phyloP scores from a whole-genome alignment of 495 filamentous ascomycete species.

The Pyrenula aspistea region DNA sequence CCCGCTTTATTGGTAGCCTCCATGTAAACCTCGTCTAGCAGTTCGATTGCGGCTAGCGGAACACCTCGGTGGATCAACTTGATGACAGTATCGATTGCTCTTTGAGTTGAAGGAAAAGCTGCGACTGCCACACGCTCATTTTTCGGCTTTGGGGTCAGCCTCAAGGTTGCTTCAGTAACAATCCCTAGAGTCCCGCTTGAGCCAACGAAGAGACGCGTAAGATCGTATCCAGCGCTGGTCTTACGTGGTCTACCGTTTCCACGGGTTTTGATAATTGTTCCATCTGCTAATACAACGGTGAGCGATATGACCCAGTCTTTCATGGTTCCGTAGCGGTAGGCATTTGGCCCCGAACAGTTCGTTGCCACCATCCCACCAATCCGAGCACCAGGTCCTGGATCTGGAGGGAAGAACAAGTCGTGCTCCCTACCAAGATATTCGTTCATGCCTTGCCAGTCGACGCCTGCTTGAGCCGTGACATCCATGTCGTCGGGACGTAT shows the following conservation, averaged over 20 bases:
- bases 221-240: constrained; percentile 29
- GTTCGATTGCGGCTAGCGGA: neutral
- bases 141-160: neutral
- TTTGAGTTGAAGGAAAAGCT: neutral
- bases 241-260: constrained; percentile 23
- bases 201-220: constrained; percentile 29
- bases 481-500: constrained; percentile 32
- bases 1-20: neutral
- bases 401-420: constrained; percentile 37
- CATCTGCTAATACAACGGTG: constrained; percentile 32
- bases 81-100: neutral
- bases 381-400: constrained; percentile 36
- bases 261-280: constrained; percentile 29
- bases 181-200: constrained; percentile 30
- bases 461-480: constrained; percentile 35
- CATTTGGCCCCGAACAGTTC: constrained; percentile 22
- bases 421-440: constrained; percentile 22
- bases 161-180: constrained; percentile 26
- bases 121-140: neutral
- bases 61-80: neutral
- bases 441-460: constrained; percentile 36
- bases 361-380: constrained; percentile 34
- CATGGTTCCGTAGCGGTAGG: constrained; percentile 34
- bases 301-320: constrained; percentile 35
- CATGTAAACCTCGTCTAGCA: neutral